phyloP scores from a whole-genome alignment of 768 basidiomycete genomes.

The Multifurca ochricompacta region DNA sequence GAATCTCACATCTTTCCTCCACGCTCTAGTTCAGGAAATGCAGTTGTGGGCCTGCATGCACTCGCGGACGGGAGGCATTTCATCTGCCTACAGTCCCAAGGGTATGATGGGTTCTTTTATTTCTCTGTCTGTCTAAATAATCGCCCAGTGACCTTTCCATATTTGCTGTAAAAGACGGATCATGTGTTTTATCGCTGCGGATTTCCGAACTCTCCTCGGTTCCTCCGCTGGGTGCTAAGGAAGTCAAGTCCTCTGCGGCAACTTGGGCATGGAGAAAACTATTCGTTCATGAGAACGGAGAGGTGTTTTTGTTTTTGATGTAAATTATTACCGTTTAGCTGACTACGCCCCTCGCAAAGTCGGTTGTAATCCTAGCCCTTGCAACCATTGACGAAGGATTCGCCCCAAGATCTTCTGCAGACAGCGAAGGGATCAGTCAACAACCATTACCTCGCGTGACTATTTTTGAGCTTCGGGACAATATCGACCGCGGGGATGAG shows the following conservation, averaged over 20 bases:
- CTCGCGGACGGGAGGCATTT: slow-evolving; percentile 38
- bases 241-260: slow-evolving; percentile 21
- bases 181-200: slow-evolving; percentile 30
- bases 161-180: slow-evolving; percentile 45
- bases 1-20: slow-evolving; percentile 41
- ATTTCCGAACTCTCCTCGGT: slow-evolving; percentile 26
- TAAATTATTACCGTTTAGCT: background rate
- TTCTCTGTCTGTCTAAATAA: slow-evolving; percentile 4
- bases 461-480: slow-evolving; percentile 7
- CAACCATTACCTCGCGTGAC: slow-evolving; percentile 5
- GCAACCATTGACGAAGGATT: slow-evolving; percentile 5
- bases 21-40: slow-evolving; percentile 30
- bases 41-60: slow-evolving; percentile 40
- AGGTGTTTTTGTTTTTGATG: slow-evolving; percentile 22
- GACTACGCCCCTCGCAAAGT: slow-evolving; percentile 2
- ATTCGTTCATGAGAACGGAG: slow-evolving; percentile 24
- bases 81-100: slow-evolving; percentile 52
- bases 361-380: slow-evolving; percentile 10
- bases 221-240: slow-evolving; percentile 30
- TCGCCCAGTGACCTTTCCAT: slow-evolving; percentile 44
- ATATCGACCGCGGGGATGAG: slow-evolving; percentile 3
- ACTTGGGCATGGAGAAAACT: slow-evolving; percentile 32
- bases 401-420: background rate
- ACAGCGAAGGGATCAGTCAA: background rate
- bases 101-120: slow-evolving; percentile 37